Evolutionary conservation across 2,329 filamentous ascomycete genomes (phyloP).

Genomic region (Mollisiaceae sp.): DNA sequence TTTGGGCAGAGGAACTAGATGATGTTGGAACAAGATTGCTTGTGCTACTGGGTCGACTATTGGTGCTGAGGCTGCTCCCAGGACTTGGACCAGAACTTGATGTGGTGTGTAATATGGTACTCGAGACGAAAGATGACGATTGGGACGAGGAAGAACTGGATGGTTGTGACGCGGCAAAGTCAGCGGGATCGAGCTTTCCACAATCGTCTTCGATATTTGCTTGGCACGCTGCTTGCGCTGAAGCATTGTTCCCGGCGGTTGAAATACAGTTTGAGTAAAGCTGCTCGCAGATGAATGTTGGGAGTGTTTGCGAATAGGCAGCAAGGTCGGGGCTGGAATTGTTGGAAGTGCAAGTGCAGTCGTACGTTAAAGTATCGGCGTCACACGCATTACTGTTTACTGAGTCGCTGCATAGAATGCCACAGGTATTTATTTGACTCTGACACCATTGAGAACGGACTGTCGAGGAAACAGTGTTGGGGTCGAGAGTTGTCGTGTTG

Average conservation of each 20-base stretch:
- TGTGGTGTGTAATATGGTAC: neutral
- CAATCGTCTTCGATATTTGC: neutral
- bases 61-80: neutral
- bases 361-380: neutral
- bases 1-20: neutral
- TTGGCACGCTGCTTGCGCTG: neutral
- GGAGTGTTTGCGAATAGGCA: constrained; percentile 2
- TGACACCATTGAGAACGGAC: constrained; percentile 1
- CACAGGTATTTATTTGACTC: neutral
- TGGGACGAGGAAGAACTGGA: neutral
- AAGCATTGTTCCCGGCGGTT: neutral
- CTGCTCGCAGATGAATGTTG: constrained; percentile 12
- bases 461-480: neutral
- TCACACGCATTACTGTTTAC: neutral
- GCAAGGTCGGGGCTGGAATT: constrained; percentile 6
- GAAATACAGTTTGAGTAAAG: constrained; percentile 1
- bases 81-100: too few species aligned
- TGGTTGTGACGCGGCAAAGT: neutral
- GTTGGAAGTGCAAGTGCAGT: constrained; percentile 5
- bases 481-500: neutral
- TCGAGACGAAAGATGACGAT: neutral
- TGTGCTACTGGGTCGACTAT: neutral
- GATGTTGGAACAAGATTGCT: neutral
- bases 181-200: neutral
- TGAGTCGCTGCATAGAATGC: neutral